Evolutionary conservation across 345 rosid genomes (phyloP), one percentile per base, ranked within the genome.

Genomic region (Mangifera indica): DNA sequence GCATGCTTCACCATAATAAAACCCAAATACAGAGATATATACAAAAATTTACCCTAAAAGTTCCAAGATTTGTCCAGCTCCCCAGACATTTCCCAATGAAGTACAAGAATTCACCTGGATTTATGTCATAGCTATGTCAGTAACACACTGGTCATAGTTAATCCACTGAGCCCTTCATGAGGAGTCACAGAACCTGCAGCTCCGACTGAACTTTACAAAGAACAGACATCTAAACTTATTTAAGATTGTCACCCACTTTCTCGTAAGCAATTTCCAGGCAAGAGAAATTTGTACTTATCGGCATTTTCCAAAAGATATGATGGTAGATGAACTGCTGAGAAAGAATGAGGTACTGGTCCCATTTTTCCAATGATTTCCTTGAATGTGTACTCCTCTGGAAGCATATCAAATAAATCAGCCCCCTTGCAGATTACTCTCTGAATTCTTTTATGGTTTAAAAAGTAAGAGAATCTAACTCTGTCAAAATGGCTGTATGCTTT

Each of bases 281-380:
- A 72, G 17, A 87, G 86, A 75, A 81, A 87, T 71, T 77, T 87
- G 68, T 83, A 87, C 69, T 80, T 65, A 7, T 85, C 87, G 0
- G 91, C 85, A 53, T 85, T 85, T 68, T 87, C 89, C 69, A 87
- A 66, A 68, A 87, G 84, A 77, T 85, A 83, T 1, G 91, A 75
- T 34, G 91, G 91, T 21, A 87, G 85, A 72, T 87, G 89, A 73
- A 87, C 91, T 7, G 84, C 91, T 1, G 91, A 87, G 77, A 72
- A 85, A 2, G 91, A 87, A 79, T 85, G 88, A 5, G 89, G 91
- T 62, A 87, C 77, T 11, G 91, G 85, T 54, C 91, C 91, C 91
- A 87, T 83, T 75, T 87, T 87, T 58, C 87, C 89, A 21, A 87
- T 87, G 59, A 87, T 83, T 71, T 80, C 87, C 80, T 74, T 81